Percentiles rank a stretch among this genome's conserved stretches.
Conservation (phyloP, 2,329 filamentous ascomycete species). For the Alternaria gaisen region DNA sequence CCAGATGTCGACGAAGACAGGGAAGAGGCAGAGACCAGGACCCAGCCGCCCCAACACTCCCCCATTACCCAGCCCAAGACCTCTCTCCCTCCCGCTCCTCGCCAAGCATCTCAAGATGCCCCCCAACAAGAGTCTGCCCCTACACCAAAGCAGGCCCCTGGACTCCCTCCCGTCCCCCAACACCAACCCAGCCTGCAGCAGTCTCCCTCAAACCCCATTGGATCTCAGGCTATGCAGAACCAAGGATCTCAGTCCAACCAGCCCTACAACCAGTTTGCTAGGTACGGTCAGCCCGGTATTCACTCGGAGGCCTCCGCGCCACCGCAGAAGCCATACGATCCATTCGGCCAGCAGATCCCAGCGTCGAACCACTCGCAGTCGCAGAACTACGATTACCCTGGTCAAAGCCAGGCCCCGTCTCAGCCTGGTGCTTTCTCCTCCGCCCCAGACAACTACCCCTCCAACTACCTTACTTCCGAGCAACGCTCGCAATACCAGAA, state of each 20-base stretch:
- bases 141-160: constrained; percentile 68
- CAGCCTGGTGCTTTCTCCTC: constrained; percentile 75
- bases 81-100: constrained; percentile 78
- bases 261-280: constrained; percentile 71
- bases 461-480: constrained; percentile 80
- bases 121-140: constrained; percentile 51
- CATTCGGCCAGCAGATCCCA: constrained; percentile 78
- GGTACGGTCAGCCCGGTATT: constrained; percentile 70
- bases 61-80: constrained; percentile 86
- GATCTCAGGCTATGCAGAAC: constrained; percentile 64
- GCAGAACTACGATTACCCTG: constrained; percentile 58
- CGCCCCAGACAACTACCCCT: constrained; percentile 79
- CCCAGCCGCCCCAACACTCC: constrained; percentile 92
- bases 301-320: constrained; percentile 68
- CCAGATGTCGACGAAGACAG: constrained; percentile 89
- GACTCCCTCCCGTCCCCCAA: constrained; percentile 68
- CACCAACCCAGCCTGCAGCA: constrained; percentile 56
- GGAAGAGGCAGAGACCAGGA: constrained; percentile 93
- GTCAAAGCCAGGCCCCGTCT: constrained; percentile 65
- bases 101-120: constrained; percentile 54
- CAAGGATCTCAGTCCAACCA: constrained; percentile 56
- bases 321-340: constrained; percentile 84
- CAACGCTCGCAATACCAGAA: constrained; percentile 76
- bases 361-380: constrained; percentile 50
- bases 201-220: constrained; percentile 57